Percentiles rank a stretch among this genome's conserved stretches.
Evolutionary conservation across 139 green algal genomes (phyloP).

Genomic region (Tetratostichococcus sp.): DNA sequence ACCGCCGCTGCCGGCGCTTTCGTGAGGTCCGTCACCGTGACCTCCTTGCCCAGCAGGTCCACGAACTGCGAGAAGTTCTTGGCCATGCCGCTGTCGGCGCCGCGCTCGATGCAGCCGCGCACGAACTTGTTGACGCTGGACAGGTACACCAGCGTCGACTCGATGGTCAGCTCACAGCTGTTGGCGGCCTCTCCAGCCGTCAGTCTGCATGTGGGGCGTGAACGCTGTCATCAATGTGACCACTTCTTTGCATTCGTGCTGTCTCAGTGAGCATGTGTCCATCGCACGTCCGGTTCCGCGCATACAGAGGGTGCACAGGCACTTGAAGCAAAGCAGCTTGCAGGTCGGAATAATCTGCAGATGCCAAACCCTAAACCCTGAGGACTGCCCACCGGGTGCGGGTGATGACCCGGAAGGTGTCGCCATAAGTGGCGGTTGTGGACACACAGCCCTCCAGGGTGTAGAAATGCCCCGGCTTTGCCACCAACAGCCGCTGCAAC

Average conservation of each 20-base stretch:
- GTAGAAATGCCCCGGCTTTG: slow-evolving; percentile 14
- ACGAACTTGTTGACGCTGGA: slow-evolving; percentile 35
- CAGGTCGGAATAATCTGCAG: no score
- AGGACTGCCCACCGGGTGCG: background rate
- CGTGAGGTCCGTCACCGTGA: background rate
- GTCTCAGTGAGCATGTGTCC: no score
- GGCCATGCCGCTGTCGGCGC: slow-evolving; percentile 10
- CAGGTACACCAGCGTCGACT: slow-evolving; percentile 30
- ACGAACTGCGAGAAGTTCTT: slow-evolving; percentile 20
- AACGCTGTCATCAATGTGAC: no score
- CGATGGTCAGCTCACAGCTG: slow-evolving; percentile 4
- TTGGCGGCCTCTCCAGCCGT: background rate
- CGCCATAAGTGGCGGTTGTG: slow-evolving; percentile 45
- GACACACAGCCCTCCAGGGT: slow-evolving; percentile 27
- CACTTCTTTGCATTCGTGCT: no score
- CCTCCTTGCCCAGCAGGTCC: slow-evolving; percentile 17
- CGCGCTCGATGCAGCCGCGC: slow-evolving; percentile 27
- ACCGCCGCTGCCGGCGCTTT: background rate
- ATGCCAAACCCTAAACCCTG: no score
- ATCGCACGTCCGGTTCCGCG: no score
- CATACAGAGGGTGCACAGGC: no score
- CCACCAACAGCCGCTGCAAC: slow-evolving; percentile 19
- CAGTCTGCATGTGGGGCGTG: background rate
- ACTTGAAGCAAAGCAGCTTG: no score
- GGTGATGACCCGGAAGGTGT: slow-evolving; percentile 34